Conservation (phyloP, 805 yeast genomes). For the Ogataea wickerhamii region DNA sequence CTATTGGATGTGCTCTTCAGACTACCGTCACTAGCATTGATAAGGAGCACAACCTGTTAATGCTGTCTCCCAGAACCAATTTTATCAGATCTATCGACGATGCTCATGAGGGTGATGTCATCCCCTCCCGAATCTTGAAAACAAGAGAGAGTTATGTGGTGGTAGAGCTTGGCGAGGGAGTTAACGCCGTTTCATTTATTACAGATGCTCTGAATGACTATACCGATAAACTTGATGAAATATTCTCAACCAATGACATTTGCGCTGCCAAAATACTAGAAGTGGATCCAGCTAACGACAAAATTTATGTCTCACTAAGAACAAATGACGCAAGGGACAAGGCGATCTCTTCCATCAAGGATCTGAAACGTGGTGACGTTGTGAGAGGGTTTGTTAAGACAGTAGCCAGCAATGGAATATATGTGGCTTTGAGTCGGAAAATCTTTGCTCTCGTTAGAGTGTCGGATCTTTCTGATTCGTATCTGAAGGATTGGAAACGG, state of each 20-base stretch:
- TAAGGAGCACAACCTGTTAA: constrained; percentile 46
- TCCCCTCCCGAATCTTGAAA: constrained; percentile 62
- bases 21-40: constrained; percentile 55
- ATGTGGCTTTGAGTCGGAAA: constrained; percentile 67
- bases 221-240: constrained; percentile 46
- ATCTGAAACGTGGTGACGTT: constrained; percentile 64
- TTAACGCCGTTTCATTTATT: constrained; percentile 62
- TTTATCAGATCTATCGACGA: constrained; percentile 42
- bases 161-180: constrained; percentile 63
- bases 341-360: constrained; percentile 44
- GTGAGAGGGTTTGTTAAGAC: constrained; percentile 79
- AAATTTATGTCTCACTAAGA: constrained; percentile 63
- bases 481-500: constrained; percentile 84
- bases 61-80: constrained; percentile 47
- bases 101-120: constrained; percentile 47
- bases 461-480: constrained; percentile 76
- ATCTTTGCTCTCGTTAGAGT: constrained; percentile 79
- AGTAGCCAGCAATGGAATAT: constrained; percentile 71
- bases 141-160: constrained; percentile 58
- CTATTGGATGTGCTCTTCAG: constrained; percentile 68
- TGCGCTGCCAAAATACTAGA: constrained; percentile 53
- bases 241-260: constrained; percentile 48
- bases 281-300: constrained; percentile 46
- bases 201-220: constrained; percentile 78
- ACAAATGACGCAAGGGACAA: constrained; percentile 49